Base-by-base conservation (phyloP, 345 rosid species). In the Aethionema arabicum region DNA sequence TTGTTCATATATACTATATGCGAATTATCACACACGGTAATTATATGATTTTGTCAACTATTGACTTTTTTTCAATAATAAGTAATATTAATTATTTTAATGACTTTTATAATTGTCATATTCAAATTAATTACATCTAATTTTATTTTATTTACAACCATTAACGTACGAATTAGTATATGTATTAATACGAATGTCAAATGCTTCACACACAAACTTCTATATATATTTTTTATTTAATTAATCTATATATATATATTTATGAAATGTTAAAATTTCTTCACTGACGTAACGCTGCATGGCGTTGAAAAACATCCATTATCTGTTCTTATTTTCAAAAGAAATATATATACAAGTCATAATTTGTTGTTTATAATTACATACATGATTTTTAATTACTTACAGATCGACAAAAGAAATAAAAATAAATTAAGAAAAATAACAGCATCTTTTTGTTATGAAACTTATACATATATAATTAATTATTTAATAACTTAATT, bases 21-120 rank as follows among this genome's bases (percentile, higher is more conserved):
- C 27, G 27, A 21, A 21, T 21, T 21, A 63, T 49, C 52, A 56
- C 46, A 69, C 74, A 69, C 74, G 74, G 68, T 70, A 42, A 41
- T 41, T 63, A 49, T 50, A 56, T 49, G 64, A 29, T 56, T 70
- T 62, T 50, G 69, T 70, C 74, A 70, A 70, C 69, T 63, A 56
- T 49, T 58, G 74, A 63, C 64, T 63, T 56, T 49, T 49, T 29
- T 51, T 21, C 27, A 21, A 21, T 70, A 14, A 33, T 48, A n/a
- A 33, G 41, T 5, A 29, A 46, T 44, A 45, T 14, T 37, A 68
- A 11, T 68, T 5, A 35, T 5, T 29, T 45, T 21, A 13, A 5
- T 16, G 8, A 42, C 5, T n/a, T 30, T 63, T 11, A 57, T 32
- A 40, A 39, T 21, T 56, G 46, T 40, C 50, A 33, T 49, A 56